Percentiles rank a stretch among this genome's conserved stretches.
These are phyloP conservation scores for Aleurites moluccanus DNA, from an alignment of 441 rosid genomes.

Conservation along the genomic window DNA sequence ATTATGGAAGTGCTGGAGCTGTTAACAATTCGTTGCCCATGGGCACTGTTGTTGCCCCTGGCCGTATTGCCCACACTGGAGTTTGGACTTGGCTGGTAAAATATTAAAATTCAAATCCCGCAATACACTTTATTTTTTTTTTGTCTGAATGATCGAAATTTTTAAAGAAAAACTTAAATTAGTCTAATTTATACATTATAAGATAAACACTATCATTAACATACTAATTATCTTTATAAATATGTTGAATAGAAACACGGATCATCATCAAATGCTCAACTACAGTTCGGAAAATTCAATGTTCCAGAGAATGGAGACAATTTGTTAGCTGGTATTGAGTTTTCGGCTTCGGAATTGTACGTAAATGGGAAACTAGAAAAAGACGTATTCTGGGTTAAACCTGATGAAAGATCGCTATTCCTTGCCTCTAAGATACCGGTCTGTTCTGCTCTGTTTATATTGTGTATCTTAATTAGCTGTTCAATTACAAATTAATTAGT, in stretches of 20 bases:
- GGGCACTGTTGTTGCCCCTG: slow-evolving; percentile 12
- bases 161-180: no score
- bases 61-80: slow-evolving; percentile 4
- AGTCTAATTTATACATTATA: no score
- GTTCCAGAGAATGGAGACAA: slow-evolving; percentile 16
- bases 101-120: no score
- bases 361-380: neutral
- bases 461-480: neutral
- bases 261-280: neutral
- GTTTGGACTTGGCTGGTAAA: slow-evolving; percentile 15
- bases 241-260: neutral
- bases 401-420: neutral
- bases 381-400: neutral
- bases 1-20: slow-evolving; percentile 8
- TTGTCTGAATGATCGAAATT: no score
- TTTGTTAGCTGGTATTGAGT: neutral
- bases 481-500: neutral
- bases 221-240: no score
- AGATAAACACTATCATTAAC: neutral
- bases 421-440: neutral
- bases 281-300: slow-evolving; percentile 11
- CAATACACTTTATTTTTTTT: neutral
- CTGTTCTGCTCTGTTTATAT: neutral
- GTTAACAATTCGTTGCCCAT: neutral
- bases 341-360: neutral